Base-by-base conservation (phyloP, 78 protist species). In the Neovahlkampfia damariscottae region DNA sequence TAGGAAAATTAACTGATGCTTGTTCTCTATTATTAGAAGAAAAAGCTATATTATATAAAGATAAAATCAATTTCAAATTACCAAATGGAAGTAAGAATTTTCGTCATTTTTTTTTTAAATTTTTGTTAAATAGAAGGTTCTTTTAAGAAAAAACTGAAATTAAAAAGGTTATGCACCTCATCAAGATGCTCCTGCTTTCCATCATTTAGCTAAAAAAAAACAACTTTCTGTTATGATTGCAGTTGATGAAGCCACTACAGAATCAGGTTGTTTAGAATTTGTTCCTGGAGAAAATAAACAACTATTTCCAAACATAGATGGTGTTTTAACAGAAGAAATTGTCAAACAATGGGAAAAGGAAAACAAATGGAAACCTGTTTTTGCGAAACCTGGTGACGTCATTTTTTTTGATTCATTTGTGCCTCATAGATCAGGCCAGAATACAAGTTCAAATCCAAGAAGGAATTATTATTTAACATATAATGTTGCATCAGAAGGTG, bases 41-140 rank as follows among this genome's bases (percentile, higher is more conserved):
- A 5, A 41, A 74, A 5, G 80, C 79, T 66, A 69, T 74, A 3
- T 74, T 82, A 3, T 82, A 70, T 76, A 82, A 82, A 41, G 86
- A 82, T 8, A 82, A 82, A 69, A 32, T 82, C 29, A 82, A 82
- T 67, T 82, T 37, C 68, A 82, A 82, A 75, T 74, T 76, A 27
- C 77, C 86, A 28, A 69, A 39, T 29, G 81, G 82, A n/a, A 38
- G 74, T 59, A n/a, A n/a, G n/a, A n/a, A n/a, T n/a, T n/a, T n/a
- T n/a, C n/a, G n/a, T n/a, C n/a, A n/a, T n/a, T n/a, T n/a, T n/a
- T n/a, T n/a, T n/a, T n/a, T n/a, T n/a, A n/a, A n/a, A n/a, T n/a
- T n/a, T n/a, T n/a, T n/a, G n/a, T n/a, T n/a, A n/a, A n/a, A n/a
- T n/a, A n/a, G n/a, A n/a, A n/a, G n/a, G n/a, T n/a, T n/a, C n/a